Base-by-base conservation (phyloP, 2,329 filamentous ascomycete genomes). In the Teratosphaeria zuluensis region DNA sequence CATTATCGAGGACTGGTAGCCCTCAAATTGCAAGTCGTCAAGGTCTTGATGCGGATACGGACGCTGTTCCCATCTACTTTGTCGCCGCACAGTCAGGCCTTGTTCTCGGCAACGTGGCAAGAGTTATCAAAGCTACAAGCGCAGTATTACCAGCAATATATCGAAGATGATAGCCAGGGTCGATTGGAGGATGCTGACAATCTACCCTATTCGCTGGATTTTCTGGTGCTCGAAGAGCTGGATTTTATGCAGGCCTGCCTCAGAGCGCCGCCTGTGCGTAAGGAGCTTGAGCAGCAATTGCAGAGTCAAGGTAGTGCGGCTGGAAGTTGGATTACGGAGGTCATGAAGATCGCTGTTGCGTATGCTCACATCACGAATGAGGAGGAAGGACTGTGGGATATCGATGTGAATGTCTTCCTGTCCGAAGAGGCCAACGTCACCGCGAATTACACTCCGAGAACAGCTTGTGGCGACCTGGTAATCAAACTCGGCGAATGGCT, bases 401-500 rank as follows among this genome's bases (percentile, higher is more conserved):
- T 96, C 62, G 94, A 99, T 73, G 88, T 95, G 65, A 97, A 95
- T 59, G 82, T 99, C 1, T 99, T 95, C 74, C 80, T 99, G 53
- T 92, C 91, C 0, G 94, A 99, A 74, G 92, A 97, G 75, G 92
- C 90, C 1, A 92, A 91, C 1, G 88, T 96, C 19, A 96, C 91
- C 12, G 89, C 92, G 33, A 97, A 97, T 73, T 99, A 97, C 75
- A 96, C 94, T 0, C 89, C 94, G 14, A 85, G 94, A 65, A 95
- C 90, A 19, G 94, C 92, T 48, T 94, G 90, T 63, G 92, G 91
- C 54, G 94, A 97, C 71, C 78, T 99, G 54, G 81, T 96, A 31
- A 91, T 96, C 74, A 96, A 96, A 76, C 80, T 96, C 60, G 90
- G 89, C 54, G 92, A 96, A 72, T 96, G 91, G 92, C 82, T 95